A percentile compares a stretch with the other conserved stretches of the same genome.
Conservation (phyloP, 192 early-diverging fungal species). For the Pecoramyces ruminantium region DNA sequence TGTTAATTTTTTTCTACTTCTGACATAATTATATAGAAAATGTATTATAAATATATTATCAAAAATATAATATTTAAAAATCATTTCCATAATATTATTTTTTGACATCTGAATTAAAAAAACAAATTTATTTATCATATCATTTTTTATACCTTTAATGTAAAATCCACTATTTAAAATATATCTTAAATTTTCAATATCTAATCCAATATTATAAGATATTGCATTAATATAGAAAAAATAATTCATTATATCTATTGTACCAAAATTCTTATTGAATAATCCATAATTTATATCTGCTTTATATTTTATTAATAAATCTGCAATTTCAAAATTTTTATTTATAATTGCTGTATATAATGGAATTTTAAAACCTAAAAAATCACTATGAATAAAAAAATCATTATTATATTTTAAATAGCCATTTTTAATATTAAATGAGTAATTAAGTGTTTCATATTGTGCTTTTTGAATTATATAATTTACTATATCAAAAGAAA, state of each 20-base stretch:
- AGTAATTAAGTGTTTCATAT: neutral
- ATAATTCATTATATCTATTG: neutral
- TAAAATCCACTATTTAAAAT: neutral
- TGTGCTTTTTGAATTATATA: neutral
- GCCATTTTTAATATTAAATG: neutral
- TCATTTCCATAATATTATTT: neutral
- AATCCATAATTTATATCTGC: neutral
- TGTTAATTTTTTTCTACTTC: neutral
- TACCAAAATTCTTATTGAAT: neutral
- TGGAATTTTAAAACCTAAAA: neutral
- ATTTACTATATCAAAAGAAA: neutral
- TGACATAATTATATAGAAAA: neutral
- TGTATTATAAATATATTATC: neutral
- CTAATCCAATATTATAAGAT: neutral
- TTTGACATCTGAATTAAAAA: neutral
- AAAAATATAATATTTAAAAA: neutral
- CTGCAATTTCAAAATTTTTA: neutral
- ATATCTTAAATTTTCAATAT: neutral
- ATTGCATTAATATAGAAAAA: neutral
- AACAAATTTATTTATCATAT: neutral
- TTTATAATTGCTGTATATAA: neutral
- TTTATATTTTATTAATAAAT: neutral
- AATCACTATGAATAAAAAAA: neutral
- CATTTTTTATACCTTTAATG: neutral
- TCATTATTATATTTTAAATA: neutral